Percentiles rank a stretch among this genome's conserved stretches.
Conservation (phyloP, 768 basidiomycete species). For the Boletus tomentosulus region DNA sequence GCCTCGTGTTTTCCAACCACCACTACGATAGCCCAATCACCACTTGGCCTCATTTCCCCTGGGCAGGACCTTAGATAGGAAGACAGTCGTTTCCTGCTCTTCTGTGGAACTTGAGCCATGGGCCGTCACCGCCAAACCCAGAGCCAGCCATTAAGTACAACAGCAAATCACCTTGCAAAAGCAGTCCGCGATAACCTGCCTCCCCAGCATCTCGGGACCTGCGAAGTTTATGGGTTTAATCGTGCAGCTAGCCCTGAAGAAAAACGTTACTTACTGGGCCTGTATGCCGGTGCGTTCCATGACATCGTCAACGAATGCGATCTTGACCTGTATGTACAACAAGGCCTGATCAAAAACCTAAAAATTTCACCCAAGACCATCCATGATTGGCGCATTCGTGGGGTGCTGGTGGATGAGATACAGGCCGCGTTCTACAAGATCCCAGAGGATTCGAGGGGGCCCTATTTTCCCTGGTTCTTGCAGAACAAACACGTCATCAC, state of each 20-base stretch:
- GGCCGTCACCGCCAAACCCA: neutral
- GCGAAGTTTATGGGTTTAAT: slow-evolving; percentile 34
- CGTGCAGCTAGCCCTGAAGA: slow-evolving; percentile 13
- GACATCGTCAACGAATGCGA: neutral
- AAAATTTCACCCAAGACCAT: neutral
- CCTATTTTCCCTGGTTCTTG: slow-evolving; percentile 36
- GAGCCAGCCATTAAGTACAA: neutral
- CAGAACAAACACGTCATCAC: slow-evolving; percentile 29
- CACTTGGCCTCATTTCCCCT: too few species aligned
- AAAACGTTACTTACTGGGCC: slow-evolving; percentile 23
- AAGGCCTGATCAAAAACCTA: slow-evolving; percentile 22
- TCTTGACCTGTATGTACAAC: neutral
- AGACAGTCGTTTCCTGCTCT: too few species aligned
- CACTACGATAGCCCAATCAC: too few species aligned
- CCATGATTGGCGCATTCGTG: too few species aligned
- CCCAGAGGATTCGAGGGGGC: slow-evolving; percentile 14
- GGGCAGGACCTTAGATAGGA: too few species aligned
- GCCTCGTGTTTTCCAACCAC: too few species aligned
- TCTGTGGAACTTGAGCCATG: neutral
- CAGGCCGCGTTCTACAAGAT: too few species aligned
- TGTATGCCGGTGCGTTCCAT: slow-evolving; percentile 21
- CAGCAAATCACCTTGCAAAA: slow-evolving; percentile 23
- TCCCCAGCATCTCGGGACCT: slow-evolving; percentile 31
- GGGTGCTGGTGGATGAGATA: too few species aligned
- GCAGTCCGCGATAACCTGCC: slow-evolving; percentile 19